A percentile compares a stretch with the other conserved stretches of the same genome.
Conservation (phyloP, 164 flowering plant species). For the Kingdonia uniflora region DNA sequence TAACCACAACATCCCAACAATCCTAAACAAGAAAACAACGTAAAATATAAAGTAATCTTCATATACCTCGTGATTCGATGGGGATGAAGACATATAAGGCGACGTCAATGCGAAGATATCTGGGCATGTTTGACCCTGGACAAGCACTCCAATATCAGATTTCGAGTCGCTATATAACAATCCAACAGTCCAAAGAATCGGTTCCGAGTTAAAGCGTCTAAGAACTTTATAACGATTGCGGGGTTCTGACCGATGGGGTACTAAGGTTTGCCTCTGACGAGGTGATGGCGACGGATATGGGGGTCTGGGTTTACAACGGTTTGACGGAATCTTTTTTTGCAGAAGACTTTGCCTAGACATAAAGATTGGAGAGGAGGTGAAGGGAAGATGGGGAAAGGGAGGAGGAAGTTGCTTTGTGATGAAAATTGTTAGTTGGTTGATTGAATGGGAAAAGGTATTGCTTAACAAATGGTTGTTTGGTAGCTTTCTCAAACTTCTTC, state of each 20-base stretch:
- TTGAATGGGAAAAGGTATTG: no score
- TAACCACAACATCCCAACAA: no score
- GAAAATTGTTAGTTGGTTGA: no score
- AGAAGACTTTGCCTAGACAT: slow-evolving; percentile 26
- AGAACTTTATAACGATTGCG: slow-evolving; percentile 18
- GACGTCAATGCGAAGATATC: slow-evolving; percentile 29
- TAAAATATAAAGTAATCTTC: neutral
- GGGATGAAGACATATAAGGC: slow-evolving; percentile 13
- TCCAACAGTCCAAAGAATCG: slow-evolving; percentile 18
- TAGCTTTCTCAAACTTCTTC: no score
- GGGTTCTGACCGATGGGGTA: slow-evolving; percentile 13
- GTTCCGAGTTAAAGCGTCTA: slow-evolving; percentile 40
- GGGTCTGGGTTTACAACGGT: slow-evolving; percentile 14
- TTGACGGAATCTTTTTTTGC: slow-evolving; percentile 14
- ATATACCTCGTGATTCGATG: slow-evolving; percentile 19
- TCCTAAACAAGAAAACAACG: no score
- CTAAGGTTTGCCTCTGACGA: slow-evolving; percentile 6
- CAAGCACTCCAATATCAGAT: slow-evolving; percentile 10
- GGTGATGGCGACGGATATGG: slow-evolving; percentile 18
- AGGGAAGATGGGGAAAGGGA: neutral
- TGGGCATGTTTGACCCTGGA: slow-evolving; percentile 25
- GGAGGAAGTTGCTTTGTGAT: no score
- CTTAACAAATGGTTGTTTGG: no score
- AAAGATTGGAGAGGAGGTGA: neutral
- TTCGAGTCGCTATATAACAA: neutral